These are phyloP conservation scores for Gigaspora rosea DNA, from an alignment of 192 early-diverging fungal genomes.

Conservation along the genomic window DNA sequence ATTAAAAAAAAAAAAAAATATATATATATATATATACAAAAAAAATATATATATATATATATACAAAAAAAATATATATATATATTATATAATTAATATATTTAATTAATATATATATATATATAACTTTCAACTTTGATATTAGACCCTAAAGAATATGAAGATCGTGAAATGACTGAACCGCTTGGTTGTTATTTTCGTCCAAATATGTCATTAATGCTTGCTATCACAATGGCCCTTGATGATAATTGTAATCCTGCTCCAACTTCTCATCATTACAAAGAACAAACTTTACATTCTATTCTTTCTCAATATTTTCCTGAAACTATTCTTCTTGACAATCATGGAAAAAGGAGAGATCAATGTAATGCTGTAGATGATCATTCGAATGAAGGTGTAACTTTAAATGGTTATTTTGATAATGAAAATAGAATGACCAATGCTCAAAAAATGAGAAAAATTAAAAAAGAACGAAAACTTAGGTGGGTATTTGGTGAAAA, in stretches of 20 bases:
- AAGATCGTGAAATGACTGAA: conserved; percentile 20
- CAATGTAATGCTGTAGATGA: background rate
- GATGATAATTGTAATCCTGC: conserved; percentile 3
- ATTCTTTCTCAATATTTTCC: conserved; percentile 36
- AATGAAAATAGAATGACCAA: conserved; percentile 23
- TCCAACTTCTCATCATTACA: conserved; percentile 31
- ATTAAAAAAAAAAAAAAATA: too few species aligned
- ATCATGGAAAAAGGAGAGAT: conserved; percentile 7
- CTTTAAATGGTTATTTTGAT: conserved; percentile 27
- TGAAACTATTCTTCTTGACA: conserved; percentile 16
- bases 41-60: too few species aligned
- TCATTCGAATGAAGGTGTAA: background rate
- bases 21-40: too few species aligned
- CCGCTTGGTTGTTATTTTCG: conserved; percentile 25
- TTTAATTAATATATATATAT: background rate
- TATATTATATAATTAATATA: too few species aligned
- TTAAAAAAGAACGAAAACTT: conserved; percentile 31
- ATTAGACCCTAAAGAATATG: conserved; percentile 34
- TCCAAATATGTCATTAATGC: conserved; percentile 34
- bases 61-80: too few species aligned
- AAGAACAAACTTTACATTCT: conserved; percentile 35
- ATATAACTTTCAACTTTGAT: background rate
- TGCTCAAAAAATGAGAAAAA: conserved; percentile 28
- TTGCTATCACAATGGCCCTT: conserved; percentile 31
- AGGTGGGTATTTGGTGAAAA: conserved; percentile 31